Base-by-base conservation (phyloP, 2,329 filamentous ascomycete species). In the Fusarium xylarioides region DNA sequence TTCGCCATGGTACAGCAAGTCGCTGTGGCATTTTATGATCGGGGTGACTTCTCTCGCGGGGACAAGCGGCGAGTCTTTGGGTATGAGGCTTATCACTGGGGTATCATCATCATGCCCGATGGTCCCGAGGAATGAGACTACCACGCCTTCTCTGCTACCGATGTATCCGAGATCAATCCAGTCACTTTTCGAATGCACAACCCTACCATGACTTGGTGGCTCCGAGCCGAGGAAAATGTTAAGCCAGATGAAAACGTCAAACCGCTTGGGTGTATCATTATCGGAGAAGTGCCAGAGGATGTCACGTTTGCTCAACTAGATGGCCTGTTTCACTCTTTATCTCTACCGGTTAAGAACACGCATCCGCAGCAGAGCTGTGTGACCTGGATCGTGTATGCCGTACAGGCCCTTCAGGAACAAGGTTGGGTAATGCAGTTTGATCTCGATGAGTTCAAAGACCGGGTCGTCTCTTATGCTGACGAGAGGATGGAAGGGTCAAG, bases 331-430 rank as follows among this genome's bases (percentile, higher is more conserved):
- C 54, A 42, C 2, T 34, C 16, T 15, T 57, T 82, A 37, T 77
- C 74, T 21, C 53, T 80, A 6, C 80, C 80, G 2, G 64, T 74
- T 2, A 82, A 80, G 66, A 78, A 81, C 28, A 79, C 63, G 21
- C 50, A 81, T 54, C 80, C 79, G 0, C 80, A 81, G 46, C 78
- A 82, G 66, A 81, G 79, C 63, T 81, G 80, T n/a, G 79, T 81
- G 54, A 79, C 79, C 18, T 81, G 80, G 80, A 66, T 55, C n/a
- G 56, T 70, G 28, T 62, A 76, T 66, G 79, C 79, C 3, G 75
- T 82, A 12, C 57, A 38, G 11, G 64, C 57, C 1, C 52, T 81
- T 5, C 80, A 81, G 62, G 58, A 23, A 12, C 64, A 71, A 34
- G 76, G 70, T 2, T 81, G 79, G 79, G 74, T 58, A 9, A 18